These are phyloP conservation scores for Termitomyces sp. DNA, from an alignment of 768 basidiomycete species.

Conservation along the genomic window DNA sequence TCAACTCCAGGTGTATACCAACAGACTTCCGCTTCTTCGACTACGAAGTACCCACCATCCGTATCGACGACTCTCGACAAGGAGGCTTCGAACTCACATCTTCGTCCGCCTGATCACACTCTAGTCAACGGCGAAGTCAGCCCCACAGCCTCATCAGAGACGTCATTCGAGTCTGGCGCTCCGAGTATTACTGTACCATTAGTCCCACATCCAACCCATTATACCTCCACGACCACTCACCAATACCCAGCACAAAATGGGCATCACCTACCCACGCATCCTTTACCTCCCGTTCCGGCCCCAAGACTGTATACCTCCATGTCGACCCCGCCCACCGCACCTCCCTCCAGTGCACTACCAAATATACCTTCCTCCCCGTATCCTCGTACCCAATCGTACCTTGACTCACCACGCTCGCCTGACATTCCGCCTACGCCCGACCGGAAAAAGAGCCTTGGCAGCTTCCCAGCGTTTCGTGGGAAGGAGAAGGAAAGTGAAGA, in stretches of 20 bases:
- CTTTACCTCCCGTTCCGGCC: constrained; percentile 14
- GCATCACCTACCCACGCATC: not conserved
- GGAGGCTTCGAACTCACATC: not conserved
- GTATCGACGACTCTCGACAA: not conserved
- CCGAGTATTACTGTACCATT: not conserved
- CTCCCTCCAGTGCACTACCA: not conserved
- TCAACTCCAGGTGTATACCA: constrained; percentile 3
- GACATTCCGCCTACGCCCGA: not conserved
- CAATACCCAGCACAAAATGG: constrained; percentile 4
- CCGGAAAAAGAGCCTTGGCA: constrained; percentile 12
- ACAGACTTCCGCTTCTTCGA: not conserved
- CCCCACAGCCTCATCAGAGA: constrained; percentile 7
- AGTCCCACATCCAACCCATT: not conserved
- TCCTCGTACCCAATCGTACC: not conserved
- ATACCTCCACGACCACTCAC: constrained; percentile 7
- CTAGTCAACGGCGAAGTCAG: constrained; percentile 8
- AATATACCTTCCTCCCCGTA: not conserved
- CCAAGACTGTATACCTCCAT: constrained; percentile 7
- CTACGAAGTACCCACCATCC: not conserved
- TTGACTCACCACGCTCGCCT: not conserved
- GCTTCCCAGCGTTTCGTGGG: constrained; percentile 2
- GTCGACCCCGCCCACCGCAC: constrained; percentile 7
- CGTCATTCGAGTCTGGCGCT: constrained; percentile 7
- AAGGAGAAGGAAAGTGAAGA: constrained; percentile 9
- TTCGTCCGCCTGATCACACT: not conserved